Base-by-base conservation (phyloP, 306 rosid genomes). In the Trifolium fragiferum region DNA sequence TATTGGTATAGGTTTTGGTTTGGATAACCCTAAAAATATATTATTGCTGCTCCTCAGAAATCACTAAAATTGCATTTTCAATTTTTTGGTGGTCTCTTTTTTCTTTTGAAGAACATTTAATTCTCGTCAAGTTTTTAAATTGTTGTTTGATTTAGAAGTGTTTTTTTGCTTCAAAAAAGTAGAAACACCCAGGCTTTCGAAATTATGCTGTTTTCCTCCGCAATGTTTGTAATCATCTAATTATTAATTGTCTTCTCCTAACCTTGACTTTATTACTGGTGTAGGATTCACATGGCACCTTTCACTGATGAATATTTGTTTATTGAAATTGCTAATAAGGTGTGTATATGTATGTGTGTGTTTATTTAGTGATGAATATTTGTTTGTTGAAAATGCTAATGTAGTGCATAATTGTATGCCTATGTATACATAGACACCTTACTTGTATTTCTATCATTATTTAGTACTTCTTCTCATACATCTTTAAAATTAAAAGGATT, bases 281-380 rank as follows among this genome's bases (percentile, higher is more conserved):
- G 90, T 81, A 93, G 98, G 96, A 91, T 93, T 82, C 97, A 93
- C 84, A 91, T 93, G 98, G 98, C 98, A 74, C 98, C 98, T 83
- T 93, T 93, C 92, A 88, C 93, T 54, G 98, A 93, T 83, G 97
- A 93, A 78, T 93, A 91, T 86, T 83, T 93, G 76, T 93, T 93
- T 82, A 86, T 91, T 79, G 98, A 93, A 87, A 84, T 93, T 63
- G 97, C 98, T 74, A 93, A 91, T 77, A 93, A 93, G 98, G 98
- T 93, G 82, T 10, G 60, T 50, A 1, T 49, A 6, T 77, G 15
- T 75, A 0, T 54, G 47, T 49, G 5, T 55, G 16, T 27, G 43
- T 25, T 20, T 16, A 37, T 89, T 89, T 90, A 83, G 90, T 74
- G 90, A 92, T 80, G 92, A 90, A 73, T 93, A 84, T 83, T 82